Base-by-base conservation (phyloP, 345 rosid species). In the Populus simonii region DNA sequence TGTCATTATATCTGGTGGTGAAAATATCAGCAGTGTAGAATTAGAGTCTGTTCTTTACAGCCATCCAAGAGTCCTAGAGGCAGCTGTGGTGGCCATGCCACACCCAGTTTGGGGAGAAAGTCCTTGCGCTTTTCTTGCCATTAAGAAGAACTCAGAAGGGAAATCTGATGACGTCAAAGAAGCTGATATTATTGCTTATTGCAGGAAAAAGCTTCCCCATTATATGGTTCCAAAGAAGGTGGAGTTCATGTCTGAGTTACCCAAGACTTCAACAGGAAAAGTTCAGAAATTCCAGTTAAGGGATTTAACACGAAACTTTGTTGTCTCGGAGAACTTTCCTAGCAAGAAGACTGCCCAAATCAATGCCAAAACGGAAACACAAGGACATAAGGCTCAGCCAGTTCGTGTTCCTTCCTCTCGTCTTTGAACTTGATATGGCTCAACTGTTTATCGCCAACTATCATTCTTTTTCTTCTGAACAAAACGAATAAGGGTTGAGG, bases 1-100 rank as follows among this genome's bases (percentile, higher is more conserved):
- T 65, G 86, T 87, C 69, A 87, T 87, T 35, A 87, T 87, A 15
- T 85, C 88, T 1, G 88, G 89, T 2, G 88, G 89, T 8, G 86
- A 87, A 82, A 87, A 87, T 57, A 87, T 87, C 1, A 85, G 86
- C 81, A 87, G 88, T 20, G 84, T 87, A n/a, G 89, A 87, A 51
- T 55, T 85, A 36, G 89, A 87, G 74, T 69, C 76, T 2, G 85
- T 87, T 45, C 80, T 85, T 1, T 87, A 87, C 81, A 25, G 68
- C 77, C 85, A 87, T 71, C 85, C 88, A 20, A 80, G 84, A 35
- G 83, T 87, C 6, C 61, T 79, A 2, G 89, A 87, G 78, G 89
- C 86, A 15, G 88, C 88, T 41, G 89, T 83, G 31, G 88, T 87
- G 73, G 88, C 89, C 17, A 85, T 81, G 86, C 83, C 89, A 17